These are phyloP conservation scores for Toxicodendron radicans DNA, from an alignment of 345 rosid genomes.

Conservation along the genomic window DNA sequence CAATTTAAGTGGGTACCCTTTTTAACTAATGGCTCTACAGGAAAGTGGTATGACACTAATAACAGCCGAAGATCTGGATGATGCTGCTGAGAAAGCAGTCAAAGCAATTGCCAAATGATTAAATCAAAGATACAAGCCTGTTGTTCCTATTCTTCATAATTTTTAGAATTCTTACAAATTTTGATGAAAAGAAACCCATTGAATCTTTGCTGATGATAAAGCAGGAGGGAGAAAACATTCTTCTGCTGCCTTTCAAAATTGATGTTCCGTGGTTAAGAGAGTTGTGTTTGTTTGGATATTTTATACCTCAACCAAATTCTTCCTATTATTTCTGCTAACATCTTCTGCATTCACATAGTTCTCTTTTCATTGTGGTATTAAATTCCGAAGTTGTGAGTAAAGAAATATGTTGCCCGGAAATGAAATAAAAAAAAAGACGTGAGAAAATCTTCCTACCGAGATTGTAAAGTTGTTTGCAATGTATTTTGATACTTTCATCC, in stretches of 20 bases:
- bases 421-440: background rate
- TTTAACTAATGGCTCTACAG: constrained; percentile 35
- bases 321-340: background rate
- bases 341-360: background rate
- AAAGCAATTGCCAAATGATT: constrained; percentile 49
- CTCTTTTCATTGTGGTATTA: background rate
- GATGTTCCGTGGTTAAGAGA: background rate
- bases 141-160: background rate
- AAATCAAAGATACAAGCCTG: background rate
- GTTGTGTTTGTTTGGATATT: background rate
- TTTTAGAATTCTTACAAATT: constrained; percentile 10
- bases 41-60: constrained; percentile 90
- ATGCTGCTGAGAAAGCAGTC: constrained; percentile 97
- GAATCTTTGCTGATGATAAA: constrained; percentile 26
- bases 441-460: background rate
- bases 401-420: no score
- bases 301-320: background rate
- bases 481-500: no score
- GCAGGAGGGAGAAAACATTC: constrained; percentile 10
- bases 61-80: constrained; percentile 95
- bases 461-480: background rate
- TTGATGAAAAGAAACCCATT: constrained; percentile 18
- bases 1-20: background rate
- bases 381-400: background rate
- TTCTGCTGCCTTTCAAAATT: constrained; percentile 4